Evolutionary conservation across 2,329 filamentous ascomycete genomes (phyloP).

Genomic region (Proliferodiscus dingleyae): DNA sequence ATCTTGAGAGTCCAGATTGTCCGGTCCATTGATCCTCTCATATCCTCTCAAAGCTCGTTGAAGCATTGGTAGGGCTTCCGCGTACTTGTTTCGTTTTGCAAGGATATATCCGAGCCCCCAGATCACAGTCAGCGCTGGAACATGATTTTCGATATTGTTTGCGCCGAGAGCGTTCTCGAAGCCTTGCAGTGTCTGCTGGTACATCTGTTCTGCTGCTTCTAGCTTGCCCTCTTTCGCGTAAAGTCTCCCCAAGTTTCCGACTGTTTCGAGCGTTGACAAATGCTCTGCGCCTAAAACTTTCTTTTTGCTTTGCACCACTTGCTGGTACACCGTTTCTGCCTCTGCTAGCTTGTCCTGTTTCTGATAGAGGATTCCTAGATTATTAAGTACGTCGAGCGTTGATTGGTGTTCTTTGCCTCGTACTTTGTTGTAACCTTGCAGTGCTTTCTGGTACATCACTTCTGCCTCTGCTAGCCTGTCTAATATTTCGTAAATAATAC

Average conservation of each 20-base stretch:
- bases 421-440: conserved; percentile 16
- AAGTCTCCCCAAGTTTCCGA: conserved; percentile 22
- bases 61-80: too few relatives aligned
- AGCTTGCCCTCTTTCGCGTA: conserved; percentile 24
- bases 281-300: conserved; percentile 3
- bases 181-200: conserved; percentile 15
- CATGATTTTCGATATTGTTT: conserved; percentile 21
- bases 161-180: conserved; percentile 26
- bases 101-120: too few relatives aligned
- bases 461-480: conserved; percentile 23
- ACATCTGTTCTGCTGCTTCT: conserved; percentile 25
- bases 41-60: too few relatives aligned
- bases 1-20: too few relatives aligned
- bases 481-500: too few relatives aligned
- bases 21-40: too few relatives aligned
- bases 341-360: too few relatives aligned
- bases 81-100: too few relatives aligned
- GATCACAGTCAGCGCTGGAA: conserved; percentile 11
- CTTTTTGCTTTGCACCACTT: too few relatives aligned
- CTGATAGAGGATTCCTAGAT: conserved; percentile 26
- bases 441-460: conserved; percentile 17
- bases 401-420: conserved; percentile 15
- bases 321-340: too few relatives aligned
- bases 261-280: conserved; percentile 3
- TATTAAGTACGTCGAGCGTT: conserved; percentile 10